Percentiles rank a stretch among this genome's conserved stretches.
These are phyloP conservation scores for Microbotryum violaceum DNA, from an alignment of 1,284 basidiomycete species.

Conservation along the genomic window DNA sequence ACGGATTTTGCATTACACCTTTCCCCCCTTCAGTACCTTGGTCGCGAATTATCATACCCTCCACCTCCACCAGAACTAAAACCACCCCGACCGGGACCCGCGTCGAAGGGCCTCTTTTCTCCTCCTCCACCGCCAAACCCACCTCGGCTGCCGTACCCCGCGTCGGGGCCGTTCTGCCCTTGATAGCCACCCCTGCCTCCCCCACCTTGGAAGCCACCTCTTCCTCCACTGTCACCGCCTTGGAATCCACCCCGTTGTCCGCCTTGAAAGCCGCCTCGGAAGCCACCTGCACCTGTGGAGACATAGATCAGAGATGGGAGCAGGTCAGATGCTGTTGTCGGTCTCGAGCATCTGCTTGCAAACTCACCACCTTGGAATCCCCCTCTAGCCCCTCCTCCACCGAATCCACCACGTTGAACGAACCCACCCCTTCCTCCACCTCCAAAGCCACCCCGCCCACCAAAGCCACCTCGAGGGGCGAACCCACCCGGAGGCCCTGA, in stretches of 20 bases:
- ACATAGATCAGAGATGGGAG: no score
- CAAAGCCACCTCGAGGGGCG: slow-evolving; percentile 45
- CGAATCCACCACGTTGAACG: slow-evolving; percentile 43
- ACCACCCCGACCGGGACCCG: neutral
- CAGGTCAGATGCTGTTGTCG: neutral
- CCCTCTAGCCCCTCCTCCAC: slow-evolving; percentile 42
- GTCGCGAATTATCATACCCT: no score
- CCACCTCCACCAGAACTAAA: no score
- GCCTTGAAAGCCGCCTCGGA: slow-evolving; percentile 26
- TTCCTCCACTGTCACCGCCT: slow-evolving; percentile 25
- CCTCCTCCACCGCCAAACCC: neutral
- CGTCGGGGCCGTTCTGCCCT: slow-evolving; percentile 28
- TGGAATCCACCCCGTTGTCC: slow-evolving; percentile 20
- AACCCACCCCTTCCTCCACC: slow-evolving; percentile 27
- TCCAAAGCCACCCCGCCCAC: slow-evolving; percentile 43
- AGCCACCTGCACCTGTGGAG: slow-evolving; percentile 28
- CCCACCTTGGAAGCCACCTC: slow-evolving; percentile 38
- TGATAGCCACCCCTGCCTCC: slow-evolving; percentile 45
- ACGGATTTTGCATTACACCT: no score
- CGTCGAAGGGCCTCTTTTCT: slow-evolving; percentile 3
- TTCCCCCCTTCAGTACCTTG: no score
- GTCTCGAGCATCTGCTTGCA: neutral
- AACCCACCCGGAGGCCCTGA: slow-evolving; percentile 41
- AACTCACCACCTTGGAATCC: slow-evolving; percentile 17
- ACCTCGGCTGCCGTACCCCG: slow-evolving; percentile 13